Conservation (phyloP, 192 early-diverging fungal species). For the Coemansia sp. region DNA sequence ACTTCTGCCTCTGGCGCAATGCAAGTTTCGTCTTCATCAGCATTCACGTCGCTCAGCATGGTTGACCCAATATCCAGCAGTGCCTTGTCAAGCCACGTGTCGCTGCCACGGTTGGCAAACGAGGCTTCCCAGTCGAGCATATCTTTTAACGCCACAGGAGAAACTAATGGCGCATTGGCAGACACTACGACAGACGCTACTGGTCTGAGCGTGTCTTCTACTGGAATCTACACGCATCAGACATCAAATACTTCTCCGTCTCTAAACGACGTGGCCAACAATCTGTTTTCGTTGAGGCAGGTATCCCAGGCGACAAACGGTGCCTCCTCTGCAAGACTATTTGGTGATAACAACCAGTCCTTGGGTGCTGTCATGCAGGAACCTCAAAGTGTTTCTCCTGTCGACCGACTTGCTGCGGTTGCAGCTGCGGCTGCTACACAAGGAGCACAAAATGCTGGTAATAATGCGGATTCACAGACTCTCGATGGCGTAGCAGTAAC, state of each 20-base stretch:
- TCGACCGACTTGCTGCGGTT: conserved; percentile 11
- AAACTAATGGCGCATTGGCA: not conserved
- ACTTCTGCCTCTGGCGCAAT: not conserved
- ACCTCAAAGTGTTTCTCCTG: not conserved
- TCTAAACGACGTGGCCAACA: conserved; percentile 43
- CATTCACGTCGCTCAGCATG: conserved; percentile 36
- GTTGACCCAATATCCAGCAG: conserved; percentile 24
- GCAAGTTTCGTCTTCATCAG: not conserved
- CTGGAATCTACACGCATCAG: not conserved
- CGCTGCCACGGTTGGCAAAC: not conserved
- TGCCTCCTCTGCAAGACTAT: not conserved
- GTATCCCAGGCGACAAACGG: not conserved
- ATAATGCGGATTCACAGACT: not conserved
- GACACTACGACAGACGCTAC: not conserved
- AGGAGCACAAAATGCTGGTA: not conserved
- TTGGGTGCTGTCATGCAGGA: not conserved
- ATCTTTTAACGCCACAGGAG: not conserved
- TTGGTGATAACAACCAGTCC: not conserved
- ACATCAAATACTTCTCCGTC: conserved; percentile 23
- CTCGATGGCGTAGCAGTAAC: conserved; percentile 9
- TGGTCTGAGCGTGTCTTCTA: not conserved
- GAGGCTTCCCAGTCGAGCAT: not conserved
- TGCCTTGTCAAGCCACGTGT: not conserved
- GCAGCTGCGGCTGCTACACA: conserved; percentile 17
- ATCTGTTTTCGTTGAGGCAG: conserved; percentile 44